Evolutionary conservation across 208 protist genomes (phyloP), one percentile per base, ranked within the genome.

Genomic region (Giardia muris): DNA sequence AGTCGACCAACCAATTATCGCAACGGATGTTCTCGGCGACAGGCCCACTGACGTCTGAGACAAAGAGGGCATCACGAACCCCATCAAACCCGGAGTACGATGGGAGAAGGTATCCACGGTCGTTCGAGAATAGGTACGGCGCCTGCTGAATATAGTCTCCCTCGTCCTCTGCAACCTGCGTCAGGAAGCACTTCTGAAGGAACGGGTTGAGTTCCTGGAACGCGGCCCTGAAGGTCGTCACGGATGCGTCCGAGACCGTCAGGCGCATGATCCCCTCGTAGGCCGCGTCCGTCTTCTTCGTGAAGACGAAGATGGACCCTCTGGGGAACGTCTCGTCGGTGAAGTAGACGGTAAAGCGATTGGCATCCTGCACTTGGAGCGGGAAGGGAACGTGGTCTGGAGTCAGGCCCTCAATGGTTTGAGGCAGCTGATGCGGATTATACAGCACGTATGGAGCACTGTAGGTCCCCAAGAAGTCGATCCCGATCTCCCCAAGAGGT

Each of bases 1-100:
- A 90, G 87, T 90, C 87, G 44, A 2, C 2, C 0, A 90, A n/a
- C 87, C 87, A 90, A n/a, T 90, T 10, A 1, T 46, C 87, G 1
- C 1, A 47, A 2, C 87, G n/a, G 19, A 90, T 22, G 87, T 47
- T 47, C 2, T 0, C 44, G 43, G 87, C 87, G 45, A 90, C 87
- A 1, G 44, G 1, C 2, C 43, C 10, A 2, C 1, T 2, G 1
- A 47, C 43, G 1, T 47, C 44, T 1, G n/a, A 2, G 4, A 2
- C 1, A 47, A 48, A 2, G 2, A 90, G 42, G 44, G 42, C 46
- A 46, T 90, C 87, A 43, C 44, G n/a, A 1, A 90, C 1, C 2
- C 87, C 87, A 47, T 90, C 87, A 47, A 90, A 90, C 4, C 87
- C 87, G 44, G 45, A 48, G 2, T 47, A 47, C 2, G 43, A 67